Evolutionary conservation across 495 filamentous ascomycete species (phyloP).

Genomic region (Evernia prunastri): DNA sequence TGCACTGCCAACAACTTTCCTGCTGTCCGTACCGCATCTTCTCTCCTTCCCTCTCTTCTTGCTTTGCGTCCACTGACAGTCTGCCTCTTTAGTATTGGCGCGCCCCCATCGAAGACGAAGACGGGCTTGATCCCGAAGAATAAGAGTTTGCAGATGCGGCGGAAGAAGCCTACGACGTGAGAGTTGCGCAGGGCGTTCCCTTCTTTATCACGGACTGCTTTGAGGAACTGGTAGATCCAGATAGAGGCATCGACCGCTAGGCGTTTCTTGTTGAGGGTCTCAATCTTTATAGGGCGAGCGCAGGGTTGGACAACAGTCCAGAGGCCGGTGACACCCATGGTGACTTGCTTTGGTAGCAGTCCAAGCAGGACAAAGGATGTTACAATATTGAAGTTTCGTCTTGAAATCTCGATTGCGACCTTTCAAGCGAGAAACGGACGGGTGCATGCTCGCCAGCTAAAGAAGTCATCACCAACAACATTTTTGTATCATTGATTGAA

Average conservation of each 20-base stretch:
- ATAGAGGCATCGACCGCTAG: slow-evolving; percentile 96
- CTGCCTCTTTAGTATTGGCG: slow-evolving; percentile 82
- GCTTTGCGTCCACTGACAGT: slow-evolving; percentile 74
- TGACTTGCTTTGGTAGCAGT: slow-evolving; percentile 7
- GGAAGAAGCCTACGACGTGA: slow-evolving; percentile 95
- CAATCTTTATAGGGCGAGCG: slow-evolving; percentile 77
- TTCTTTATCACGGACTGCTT: slow-evolving; percentile 96
- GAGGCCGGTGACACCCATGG: slow-evolving; percentile 95
- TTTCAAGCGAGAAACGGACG: background rate
- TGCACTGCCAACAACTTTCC: slow-evolving; percentile 86
- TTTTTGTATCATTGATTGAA: background rate
- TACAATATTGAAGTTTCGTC: too few relatives aligned
- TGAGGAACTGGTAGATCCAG: slow-evolving; percentile 99
- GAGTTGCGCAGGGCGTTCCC: slow-evolving; percentile 93
- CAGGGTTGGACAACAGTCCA: slow-evolving; percentile 93
- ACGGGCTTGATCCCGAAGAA: slow-evolving; percentile 96
- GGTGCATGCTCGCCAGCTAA: background rate
- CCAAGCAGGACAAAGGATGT: background rate
- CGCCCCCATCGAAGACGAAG: slow-evolving; percentile 96
- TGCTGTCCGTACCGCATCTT: slow-evolving; percentile 88
- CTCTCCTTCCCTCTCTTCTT: slow-evolving; percentile 77
- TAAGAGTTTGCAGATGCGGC: slow-evolving; percentile 91
- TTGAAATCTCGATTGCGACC: background rate
- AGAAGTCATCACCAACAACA: background rate
- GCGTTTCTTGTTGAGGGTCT: slow-evolving; percentile 89